Evolutionary conservation across 208 protist species (phyloP).

Genomic region (Wallacemonas collosoma): DNA sequence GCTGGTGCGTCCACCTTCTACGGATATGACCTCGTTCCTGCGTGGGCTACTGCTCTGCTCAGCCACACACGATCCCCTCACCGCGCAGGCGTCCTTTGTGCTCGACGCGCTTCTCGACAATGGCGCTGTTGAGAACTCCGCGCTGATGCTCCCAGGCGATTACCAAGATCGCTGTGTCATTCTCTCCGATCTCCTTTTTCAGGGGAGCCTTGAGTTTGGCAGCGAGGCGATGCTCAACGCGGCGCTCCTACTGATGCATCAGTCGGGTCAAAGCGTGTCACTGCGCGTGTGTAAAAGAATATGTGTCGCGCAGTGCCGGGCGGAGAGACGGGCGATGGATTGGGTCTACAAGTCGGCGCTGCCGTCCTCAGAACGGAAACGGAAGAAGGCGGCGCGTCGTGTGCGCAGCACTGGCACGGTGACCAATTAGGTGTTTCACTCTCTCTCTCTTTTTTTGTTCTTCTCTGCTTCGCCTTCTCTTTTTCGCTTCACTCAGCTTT

Average conservation of each 20-base stretch:
- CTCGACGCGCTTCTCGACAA: slow-evolving; percentile 33
- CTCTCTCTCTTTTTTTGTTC: not conserved
- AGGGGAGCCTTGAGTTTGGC: slow-evolving; percentile 39
- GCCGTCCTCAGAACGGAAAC: not conserved
- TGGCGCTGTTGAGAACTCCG: slow-evolving; percentile 25
- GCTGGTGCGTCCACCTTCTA: slow-evolving; percentile 1
- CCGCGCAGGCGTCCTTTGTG: slow-evolving; percentile 38
- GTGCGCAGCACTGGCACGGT: too few relatives aligned
- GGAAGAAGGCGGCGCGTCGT: not conserved
- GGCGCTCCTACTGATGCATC: slow-evolving; percentile 17
- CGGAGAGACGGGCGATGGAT: slow-evolving; percentile 28
- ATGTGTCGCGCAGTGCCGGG: not conserved
- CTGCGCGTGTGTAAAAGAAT: slow-evolving; percentile 25
- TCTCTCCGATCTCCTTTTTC: slow-evolving; percentile 19
- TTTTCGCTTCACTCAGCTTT: too few relatives aligned
- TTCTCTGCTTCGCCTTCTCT: not conserved
- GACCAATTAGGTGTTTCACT: not conserved
- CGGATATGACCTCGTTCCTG: slow-evolving; percentile 33
- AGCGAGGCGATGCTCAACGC: slow-evolving; percentile 23
- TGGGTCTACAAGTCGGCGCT: slow-evolving; percentile 30
- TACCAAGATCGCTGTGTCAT: slow-evolving; percentile 24
- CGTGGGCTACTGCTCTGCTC: slow-evolving; percentile 36
- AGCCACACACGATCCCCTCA: slow-evolving; percentile 27
- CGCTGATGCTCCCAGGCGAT: slow-evolving; percentile 35
- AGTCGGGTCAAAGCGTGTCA: slow-evolving; percentile 15